A percentile compares a stretch with the other conserved stretches of the same genome.
Conservation (phyloP, 257 asterid species). For the Solanum etuberosum region DNA sequence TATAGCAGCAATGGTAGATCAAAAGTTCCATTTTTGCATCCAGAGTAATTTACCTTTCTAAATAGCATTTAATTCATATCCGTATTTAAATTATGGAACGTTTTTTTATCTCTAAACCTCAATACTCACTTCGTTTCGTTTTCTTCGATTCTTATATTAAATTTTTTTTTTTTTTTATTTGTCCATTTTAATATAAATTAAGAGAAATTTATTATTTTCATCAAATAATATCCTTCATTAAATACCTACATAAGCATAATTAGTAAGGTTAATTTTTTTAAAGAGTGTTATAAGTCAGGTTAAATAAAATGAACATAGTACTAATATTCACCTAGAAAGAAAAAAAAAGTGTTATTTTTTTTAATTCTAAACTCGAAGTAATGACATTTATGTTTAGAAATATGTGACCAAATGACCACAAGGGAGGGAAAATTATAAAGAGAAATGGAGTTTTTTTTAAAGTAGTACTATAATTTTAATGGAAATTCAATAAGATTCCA, state of each 20-base stretch:
- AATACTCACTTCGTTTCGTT: background rate
- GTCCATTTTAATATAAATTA: background rate
- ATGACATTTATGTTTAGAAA: background rate
- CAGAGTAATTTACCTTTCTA: background rate
- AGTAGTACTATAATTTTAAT: background rate
- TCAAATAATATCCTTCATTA: background rate
- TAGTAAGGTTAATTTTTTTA: background rate
- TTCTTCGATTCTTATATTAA: background rate
- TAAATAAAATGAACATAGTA: too few species aligned
- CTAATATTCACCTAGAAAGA: background rate
- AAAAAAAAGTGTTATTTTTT: too few species aligned
- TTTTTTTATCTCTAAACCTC: background rate
- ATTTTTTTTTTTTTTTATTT: background rate
- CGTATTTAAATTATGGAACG: background rate
- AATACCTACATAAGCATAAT: background rate
- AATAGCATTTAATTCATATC: background rate
- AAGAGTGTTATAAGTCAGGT: background rate
- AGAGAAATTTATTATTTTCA: background rate
- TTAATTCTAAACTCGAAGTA: background rate
- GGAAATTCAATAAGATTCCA: conserved; percentile 31
- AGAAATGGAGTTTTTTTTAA: background rate
- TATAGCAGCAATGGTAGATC: background rate
- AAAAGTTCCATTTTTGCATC: background rate
- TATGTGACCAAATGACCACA: background rate
- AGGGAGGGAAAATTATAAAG: background rate